These are phyloP conservation scores for Aspergillus pseudotamarii DNA, from an alignment of 2,329 filamentous ascomycete species.

Conservation along the genomic window DNA sequence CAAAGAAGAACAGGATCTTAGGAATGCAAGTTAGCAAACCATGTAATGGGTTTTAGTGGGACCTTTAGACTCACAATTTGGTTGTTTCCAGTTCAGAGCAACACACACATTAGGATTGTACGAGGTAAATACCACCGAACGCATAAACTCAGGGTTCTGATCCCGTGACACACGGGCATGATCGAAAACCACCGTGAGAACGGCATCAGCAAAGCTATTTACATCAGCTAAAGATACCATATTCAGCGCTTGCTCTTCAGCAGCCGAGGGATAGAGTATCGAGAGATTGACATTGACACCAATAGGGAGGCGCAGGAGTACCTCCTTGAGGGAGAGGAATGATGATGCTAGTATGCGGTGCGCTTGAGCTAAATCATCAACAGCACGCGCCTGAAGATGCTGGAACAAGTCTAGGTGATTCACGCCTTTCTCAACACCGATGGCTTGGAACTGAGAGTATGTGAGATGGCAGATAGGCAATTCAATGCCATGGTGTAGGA, in stretches of 20 bases:
- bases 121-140: slow-evolving; percentile 91
- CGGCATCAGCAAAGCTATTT: slow-evolving; percentile 81
- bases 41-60: background rate
- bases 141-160: slow-evolving; percentile 69
- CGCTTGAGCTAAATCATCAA: slow-evolving; percentile 60
- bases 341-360: slow-evolving; percentile 74
- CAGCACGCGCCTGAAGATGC: slow-evolving; percentile 35
- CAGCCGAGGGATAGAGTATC: slow-evolving; percentile 77
- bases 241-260: slow-evolving; percentile 70
- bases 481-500: slow-evolving; percentile 74
- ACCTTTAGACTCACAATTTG: slow-evolving; percentile 69
- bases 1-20: slow-evolving; percentile 84
- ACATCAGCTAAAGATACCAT: slow-evolving; percentile 78
- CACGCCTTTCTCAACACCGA: slow-evolving; percentile 43
- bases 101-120: slow-evolving; percentile 90
- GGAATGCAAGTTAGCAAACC: slow-evolving; percentile 6
- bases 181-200: slow-evolving; percentile 85
- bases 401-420: slow-evolving; percentile 30
- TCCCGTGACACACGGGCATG: slow-evolving; percentile 74
- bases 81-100: slow-evolving; percentile 98
- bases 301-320: slow-evolving; percentile 72
- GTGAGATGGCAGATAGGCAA: slow-evolving; percentile 80
- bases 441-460: slow-evolving; percentile 58
- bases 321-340: slow-evolving; percentile 78
- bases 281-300: slow-evolving; percentile 91